Conservation (phyloP, 805 yeast genomes). For the Spathaspora girioi region DNA sequence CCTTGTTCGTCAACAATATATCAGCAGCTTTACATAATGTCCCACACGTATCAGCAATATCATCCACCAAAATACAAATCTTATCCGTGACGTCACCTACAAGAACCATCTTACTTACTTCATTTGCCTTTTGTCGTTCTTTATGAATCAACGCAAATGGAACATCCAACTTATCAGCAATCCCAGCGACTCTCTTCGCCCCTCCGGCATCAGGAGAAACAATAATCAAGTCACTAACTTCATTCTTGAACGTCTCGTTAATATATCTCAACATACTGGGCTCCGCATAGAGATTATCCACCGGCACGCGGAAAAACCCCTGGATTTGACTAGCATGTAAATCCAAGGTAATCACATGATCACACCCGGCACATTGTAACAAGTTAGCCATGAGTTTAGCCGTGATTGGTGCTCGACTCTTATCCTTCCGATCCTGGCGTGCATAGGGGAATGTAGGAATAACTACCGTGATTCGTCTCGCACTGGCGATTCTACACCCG, state of each 20-base stretch:
- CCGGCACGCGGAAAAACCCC: constrained; percentile 81
- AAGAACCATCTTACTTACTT: constrained; percentile 77
- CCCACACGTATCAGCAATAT: constrained; percentile 90
- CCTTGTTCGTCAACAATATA: constrained; percentile 62
- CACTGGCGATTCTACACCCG: constrained; percentile 80
- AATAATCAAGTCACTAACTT: constrained; percentile 57
- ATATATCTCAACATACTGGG: constrained; percentile 77
- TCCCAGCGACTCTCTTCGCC: constrained; percentile 82
- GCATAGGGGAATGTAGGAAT: constrained; percentile 84
- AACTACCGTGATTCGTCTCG: constrained; percentile 78
- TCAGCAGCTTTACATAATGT: constrained; percentile 83
- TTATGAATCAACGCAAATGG: constrained; percentile 83
- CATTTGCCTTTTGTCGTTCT: constrained; percentile 80
- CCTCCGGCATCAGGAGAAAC: constrained; percentile 91
- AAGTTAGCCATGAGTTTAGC: constrained; percentile 82
- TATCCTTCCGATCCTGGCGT: constrained; percentile 85
- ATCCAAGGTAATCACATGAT: constrained; percentile 85
- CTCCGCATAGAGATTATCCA: constrained; percentile 80
- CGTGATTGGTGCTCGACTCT: constrained; percentile 80
- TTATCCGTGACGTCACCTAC: constrained; percentile 82
- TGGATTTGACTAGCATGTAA: constrained; percentile 87
- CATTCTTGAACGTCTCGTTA: constrained; percentile 42
- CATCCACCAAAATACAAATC: constrained; percentile 76
- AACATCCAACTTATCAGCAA: constrained; percentile 75
- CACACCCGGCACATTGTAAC: constrained; percentile 80